A percentile compares a stretch with the other conserved stretches of the same genome.
phyloP scores from a whole-genome alignment of 2,329 filamentous ascomycete species.

The Colletotrichum sidae region DNA sequence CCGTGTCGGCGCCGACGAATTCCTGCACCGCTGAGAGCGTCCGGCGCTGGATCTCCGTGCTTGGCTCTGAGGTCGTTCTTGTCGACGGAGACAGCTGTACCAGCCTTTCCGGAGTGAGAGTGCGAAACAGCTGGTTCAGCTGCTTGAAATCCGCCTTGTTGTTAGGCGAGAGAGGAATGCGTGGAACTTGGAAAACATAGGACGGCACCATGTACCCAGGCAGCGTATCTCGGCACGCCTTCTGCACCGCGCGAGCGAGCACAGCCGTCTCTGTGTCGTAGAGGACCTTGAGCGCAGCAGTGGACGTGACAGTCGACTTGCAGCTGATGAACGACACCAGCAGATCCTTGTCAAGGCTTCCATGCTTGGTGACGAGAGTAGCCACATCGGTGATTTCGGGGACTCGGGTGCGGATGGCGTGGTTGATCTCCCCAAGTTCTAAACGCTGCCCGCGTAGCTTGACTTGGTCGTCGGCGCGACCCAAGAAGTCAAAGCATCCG shows the following conservation, averaged over 20 bases:
- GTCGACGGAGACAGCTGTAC: conserved; percentile 60
- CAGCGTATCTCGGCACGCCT: conserved; percentile 75
- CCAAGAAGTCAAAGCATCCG: conserved; percentile 86
- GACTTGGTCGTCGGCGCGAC: conserved; percentile 89
- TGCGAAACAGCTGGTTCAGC: conserved; percentile 74
- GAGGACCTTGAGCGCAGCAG: conserved; percentile 41
- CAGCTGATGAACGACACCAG: conserved; percentile 80
- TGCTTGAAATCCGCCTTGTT: conserved; percentile 87
- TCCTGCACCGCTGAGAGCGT: conserved; percentile 67
- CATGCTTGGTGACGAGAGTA: conserved; percentile 79
- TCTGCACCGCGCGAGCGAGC: conserved; percentile 44
- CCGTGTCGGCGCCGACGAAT: conserved; percentile 59
- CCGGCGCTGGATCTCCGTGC: conserved; percentile 52
- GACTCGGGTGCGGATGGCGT: conserved; percentile 75
- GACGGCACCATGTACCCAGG: conserved; percentile 93
- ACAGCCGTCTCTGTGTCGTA: not conserved
- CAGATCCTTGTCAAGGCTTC: conserved; percentile 80
- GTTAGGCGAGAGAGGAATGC: conserved; percentile 85
- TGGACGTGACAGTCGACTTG: not conserved
- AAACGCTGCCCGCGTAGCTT: conserved; percentile 91
- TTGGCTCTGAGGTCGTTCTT: conserved; percentile 39
- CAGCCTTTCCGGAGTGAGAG: conserved; percentile 69
- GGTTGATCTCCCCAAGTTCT: conserved; percentile 92
- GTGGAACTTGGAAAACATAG: conserved; percentile 78
- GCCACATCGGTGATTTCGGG: conserved; percentile 73